Evolutionary conservation across 2,329 filamentous ascomycete genomes (phyloP), one percentile per base, ranked within the genome.

Genomic region (Hyphodiscus sp.): DNA sequence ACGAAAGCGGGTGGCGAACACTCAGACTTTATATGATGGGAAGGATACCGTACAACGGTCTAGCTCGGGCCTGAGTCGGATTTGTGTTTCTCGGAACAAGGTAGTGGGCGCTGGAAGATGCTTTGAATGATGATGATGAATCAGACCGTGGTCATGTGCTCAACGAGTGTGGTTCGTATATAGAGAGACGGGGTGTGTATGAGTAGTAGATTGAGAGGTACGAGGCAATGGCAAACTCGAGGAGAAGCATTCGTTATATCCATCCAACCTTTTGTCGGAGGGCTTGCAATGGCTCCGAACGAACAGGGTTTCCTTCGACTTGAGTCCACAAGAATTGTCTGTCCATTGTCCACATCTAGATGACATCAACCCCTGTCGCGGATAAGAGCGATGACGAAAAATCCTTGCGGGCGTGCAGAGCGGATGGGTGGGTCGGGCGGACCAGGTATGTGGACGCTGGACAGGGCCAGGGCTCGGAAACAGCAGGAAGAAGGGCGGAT

Each of bases 1-100:
- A 45, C n/a, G 20, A n/a, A 20, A 18, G 13, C 16, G 42, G 23
- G 49, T 51, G 49, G 49, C 49, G 49, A 51, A 38, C 47, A 16
- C 18, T 16, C 6, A 45, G 42, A 19, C 42, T 15, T 49, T 47
- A 47, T 47, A 26, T 26, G 23, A 45, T 8, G 13, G 23, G 3
- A 26, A n/a, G n/a, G n/a, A n/a, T n/a, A n/a, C n/a, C n/a, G n/a
- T 26, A 8, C 23, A 26, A 26, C 23, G 8, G 8, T 26, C 8
- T 26, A 38, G 16, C 33, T 38, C 33, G 33, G 33, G 5, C 16
- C 4, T 38, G 33, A 38, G 11, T 38, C 33, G 33, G 33, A 38
- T 15, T 38, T 4, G 4, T 26, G 3, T 38, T 38, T 15, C 11
- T 38, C 16, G 11, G 33, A 38, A 38, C 16, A n/a, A 15, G 13